Evolutionary conservation across 169 alveolate species (phyloP).

Genomic region (Plasmodium vinckei): DNA sequence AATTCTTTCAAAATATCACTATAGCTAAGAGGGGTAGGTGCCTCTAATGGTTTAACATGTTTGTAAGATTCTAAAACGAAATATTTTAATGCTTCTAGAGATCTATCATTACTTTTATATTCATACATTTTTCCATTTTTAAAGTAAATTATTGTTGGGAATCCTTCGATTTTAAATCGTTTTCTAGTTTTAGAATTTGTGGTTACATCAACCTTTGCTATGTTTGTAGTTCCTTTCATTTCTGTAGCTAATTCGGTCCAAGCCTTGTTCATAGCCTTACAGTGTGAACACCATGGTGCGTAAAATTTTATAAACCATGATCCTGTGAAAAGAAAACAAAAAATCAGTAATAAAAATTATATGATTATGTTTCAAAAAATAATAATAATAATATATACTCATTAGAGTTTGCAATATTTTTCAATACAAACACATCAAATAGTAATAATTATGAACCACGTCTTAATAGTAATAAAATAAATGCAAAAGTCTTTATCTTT

Average conservation of each 20-base stretch:
- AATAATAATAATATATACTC: not conserved
- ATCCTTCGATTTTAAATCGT: slow-evolving; percentile 92
- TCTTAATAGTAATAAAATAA: not conserved
- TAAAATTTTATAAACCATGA: slow-evolving; percentile 93
- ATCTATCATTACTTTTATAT: slow-evolving; percentile 81
- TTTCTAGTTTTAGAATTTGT: slow-evolving; percentile 83
- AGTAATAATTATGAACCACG: too few relatives aligned
- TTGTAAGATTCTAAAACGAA: slow-evolving; percentile 78
- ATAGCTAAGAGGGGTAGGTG: slow-evolving; percentile 62
- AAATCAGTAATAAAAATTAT: not conserved
- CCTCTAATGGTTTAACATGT: slow-evolving; percentile 33
- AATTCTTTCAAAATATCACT: slow-evolving; percentile 46
- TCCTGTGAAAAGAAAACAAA: slow-evolving; percentile 75
- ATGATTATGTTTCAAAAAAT: slow-evolving; percentile 5
- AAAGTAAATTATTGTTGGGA: slow-evolving; percentile 96
- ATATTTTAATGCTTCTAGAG: slow-evolving; percentile 79
- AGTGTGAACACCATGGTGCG: slow-evolving; percentile 96
- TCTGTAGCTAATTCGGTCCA: slow-evolving; percentile 96
- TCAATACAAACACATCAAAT: not conserved
- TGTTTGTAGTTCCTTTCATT: slow-evolving; percentile 87
- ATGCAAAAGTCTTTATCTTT: not conserved
- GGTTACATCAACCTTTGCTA: slow-evolving; percentile 89
- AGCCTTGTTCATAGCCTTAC: slow-evolving; percentile 89
- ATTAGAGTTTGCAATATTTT: not conserved
- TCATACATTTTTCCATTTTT: slow-evolving; percentile 93